A percentile compares a stretch with the other conserved stretches of the same genome.
Conservation (phyloP, 1,284 basidiomycete species). For the Puccinia hordei region DNA sequence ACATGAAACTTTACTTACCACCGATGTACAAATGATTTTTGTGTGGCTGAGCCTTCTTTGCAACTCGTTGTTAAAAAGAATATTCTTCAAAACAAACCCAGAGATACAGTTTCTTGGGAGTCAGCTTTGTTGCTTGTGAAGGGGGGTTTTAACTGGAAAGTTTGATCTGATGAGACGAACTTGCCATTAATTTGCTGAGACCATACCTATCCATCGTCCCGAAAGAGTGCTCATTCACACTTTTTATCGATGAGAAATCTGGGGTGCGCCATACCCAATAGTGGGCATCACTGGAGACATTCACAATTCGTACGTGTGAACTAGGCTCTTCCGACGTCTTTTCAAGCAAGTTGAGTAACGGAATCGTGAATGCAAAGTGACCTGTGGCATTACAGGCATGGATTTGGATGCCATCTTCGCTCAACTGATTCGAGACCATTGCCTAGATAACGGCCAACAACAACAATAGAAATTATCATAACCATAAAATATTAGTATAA, state of each 20-base stretch:
- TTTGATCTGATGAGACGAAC: not conserved
- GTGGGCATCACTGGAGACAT: constrained; percentile 40
- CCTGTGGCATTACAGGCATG: constrained; percentile 47
- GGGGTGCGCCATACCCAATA: not conserved
- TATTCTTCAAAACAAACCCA: constrained; percentile 3
- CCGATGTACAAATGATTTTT: constrained; percentile 36
- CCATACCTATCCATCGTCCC: constrained; percentile 22
- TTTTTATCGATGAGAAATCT: constrained; percentile 36
- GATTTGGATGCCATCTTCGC: constrained; percentile 41
- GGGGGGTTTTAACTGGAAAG: not conserved
- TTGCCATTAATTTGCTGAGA: constrained; percentile 33
- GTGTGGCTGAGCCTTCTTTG: constrained; percentile 27
- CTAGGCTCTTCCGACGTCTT: constrained; percentile 29
- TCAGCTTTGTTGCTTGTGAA: too few relatives aligned
- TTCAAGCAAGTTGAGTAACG: constrained; percentile 18
- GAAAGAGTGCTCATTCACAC: constrained; percentile 25
- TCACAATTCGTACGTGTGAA: constrained; percentile 35
- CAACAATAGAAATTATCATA: not conserved
- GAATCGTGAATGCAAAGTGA: constrained; percentile 46
- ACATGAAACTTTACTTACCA: not conserved
- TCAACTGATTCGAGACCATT: constrained; percentile 24
- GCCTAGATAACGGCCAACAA: not conserved
- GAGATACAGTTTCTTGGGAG: not conserved
- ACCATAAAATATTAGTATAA: not conserved
- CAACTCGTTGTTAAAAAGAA: constrained; percentile 38